Base-by-base conservation (phyloP, 1,139 yeast genomes). In the Geotrichum histeridarum region DNA sequence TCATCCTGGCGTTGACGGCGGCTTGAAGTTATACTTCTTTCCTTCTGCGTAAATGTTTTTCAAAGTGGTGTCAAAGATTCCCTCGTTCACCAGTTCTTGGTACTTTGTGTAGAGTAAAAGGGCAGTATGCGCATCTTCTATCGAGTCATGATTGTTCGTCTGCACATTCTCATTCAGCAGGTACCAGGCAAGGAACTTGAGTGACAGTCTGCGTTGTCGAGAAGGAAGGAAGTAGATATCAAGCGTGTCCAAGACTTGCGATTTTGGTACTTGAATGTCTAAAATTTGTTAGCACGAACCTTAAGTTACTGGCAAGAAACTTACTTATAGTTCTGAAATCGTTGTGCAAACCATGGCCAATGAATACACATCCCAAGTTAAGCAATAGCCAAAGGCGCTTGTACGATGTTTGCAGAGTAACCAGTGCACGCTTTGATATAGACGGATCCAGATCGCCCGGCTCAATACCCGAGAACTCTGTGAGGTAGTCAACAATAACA, bases 111-210 rank as follows among this genome's bases (percentile, higher is more conserved):
- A 94, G 45, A 94, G 73, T 51, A 81, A 70, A 61, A 94, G 76
- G 0, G 99, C 99, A 11, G 94, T 85, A 55, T 78, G 74, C 0
- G 99, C 98, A 73, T 94, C 99, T 66, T 94, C 99, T 47, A 93
- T 89, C 0, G 98, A 91, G 67, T 94, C 98, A 69, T 94, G 99
- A 66, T 91, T 91, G 1, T 95, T 96, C 1, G 82, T 83, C 69
- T 94, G 99, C 18, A 94, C 96, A 50, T 82, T 79, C 59, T 82
- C 84, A 42, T 79, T 80, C 55, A 93, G 74, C 51, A 93, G 75
- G 33, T 82, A 82, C 77, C 89, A 91, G 4, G 96, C 91, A 65
- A 94, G 74, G 66, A 89, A 94, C 65, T 93, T 86, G 62, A 94
- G 77, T n/a, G 96, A 88, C 41, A 94, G 75, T 59, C 83, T 86